A percentile compares a stretch with the other conserved stretches of the same genome.
phyloP scores from a whole-genome alignment of 169 alveolate genomes.

The Sarcocystis neurona region DNA sequence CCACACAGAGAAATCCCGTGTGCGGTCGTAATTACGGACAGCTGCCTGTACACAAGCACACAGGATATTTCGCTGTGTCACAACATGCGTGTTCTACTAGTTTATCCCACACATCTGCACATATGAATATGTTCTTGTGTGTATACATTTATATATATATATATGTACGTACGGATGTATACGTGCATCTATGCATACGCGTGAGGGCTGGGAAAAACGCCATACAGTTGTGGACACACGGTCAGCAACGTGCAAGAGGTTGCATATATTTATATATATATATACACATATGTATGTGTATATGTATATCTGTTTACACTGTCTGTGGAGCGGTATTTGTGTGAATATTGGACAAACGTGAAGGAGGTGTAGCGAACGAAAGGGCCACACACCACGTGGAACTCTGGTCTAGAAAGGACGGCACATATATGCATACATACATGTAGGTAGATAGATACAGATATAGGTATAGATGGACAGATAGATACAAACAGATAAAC shows the following conservation, averaged over 20 bases:
- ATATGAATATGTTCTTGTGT: constrained; percentile 22
- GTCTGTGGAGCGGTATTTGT: background rate
- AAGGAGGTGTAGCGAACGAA: background rate
- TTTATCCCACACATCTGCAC: no score
- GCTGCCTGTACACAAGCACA: no score
- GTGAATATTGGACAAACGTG: background rate
- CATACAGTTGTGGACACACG: background rate
- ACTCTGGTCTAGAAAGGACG: background rate
- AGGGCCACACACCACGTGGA: background rate
- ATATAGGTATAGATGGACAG: background rate
- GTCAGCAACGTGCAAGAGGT: background rate
- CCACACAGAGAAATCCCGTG: background rate
- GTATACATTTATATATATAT: constrained; percentile 13
- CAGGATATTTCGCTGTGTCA: no score
- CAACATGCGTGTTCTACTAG: no score
- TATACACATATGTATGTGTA: background rate
- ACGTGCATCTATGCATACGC: background rate
- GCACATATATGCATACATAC: background rate
- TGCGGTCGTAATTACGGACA: background rate
- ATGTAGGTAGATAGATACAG: background rate
- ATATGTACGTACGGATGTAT: background rate
- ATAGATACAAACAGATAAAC: background rate
- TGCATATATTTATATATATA: background rate
- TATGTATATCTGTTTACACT: background rate
- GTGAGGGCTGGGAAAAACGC: background rate